Evolutionary conservation across 305 asterid species (phyloP).

Genomic region (Plantago coronopus): DNA sequence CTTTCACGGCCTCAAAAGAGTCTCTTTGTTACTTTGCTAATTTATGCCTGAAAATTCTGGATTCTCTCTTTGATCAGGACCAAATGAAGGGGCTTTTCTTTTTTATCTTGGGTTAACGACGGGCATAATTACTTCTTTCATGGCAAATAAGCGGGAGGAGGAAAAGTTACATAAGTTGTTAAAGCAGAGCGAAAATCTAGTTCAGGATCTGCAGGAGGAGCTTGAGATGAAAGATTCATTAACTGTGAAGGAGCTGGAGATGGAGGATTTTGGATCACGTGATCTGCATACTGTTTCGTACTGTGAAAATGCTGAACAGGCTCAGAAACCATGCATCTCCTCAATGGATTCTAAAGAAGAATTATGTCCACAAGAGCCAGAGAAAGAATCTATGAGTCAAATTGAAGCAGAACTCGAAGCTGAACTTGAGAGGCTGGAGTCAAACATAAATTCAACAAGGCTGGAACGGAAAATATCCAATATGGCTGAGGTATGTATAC

Average conservation of each 20-base stretch:
- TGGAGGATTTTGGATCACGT: slow-evolving; percentile 54
- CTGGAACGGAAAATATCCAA: slow-evolving; percentile 43
- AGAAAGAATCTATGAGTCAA: slow-evolving; percentile 58
- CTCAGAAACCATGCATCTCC: slow-evolving; percentile 23
- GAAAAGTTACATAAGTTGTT: slow-evolving; percentile 49
- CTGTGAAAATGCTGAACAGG: slow-evolving; percentile 25
- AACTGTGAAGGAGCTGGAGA: slow-evolving; percentile 68
- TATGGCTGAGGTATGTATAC: slow-evolving; percentile 47
- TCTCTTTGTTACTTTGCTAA: slow-evolving; percentile 1
- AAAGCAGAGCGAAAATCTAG: slow-evolving; percentile 65
- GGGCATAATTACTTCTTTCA: slow-evolving; percentile 57
- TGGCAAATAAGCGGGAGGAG: slow-evolving; percentile 49
- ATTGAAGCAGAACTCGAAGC: slow-evolving; percentile 98
- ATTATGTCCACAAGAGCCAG: slow-evolving; percentile 33
- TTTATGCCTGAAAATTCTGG: slow-evolving; percentile 10
- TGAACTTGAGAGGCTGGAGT: slow-evolving; percentile 76
- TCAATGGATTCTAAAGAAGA: slow-evolving; percentile 21
- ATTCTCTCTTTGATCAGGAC: slow-evolving; percentile 48
- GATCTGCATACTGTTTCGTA: slow-evolving; percentile 34
- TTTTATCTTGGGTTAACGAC: slow-evolving; percentile 65
- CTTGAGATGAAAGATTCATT: slow-evolving; percentile 87
- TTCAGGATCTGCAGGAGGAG: slow-evolving; percentile 87
- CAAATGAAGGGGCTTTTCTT: slow-evolving; percentile 36
- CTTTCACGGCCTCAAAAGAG: not conserved
- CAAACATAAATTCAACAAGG: slow-evolving; percentile 50